Conservation (phyloP, 1,284 basidiomycete species). For the Rhodotorula glutinis region DNA sequence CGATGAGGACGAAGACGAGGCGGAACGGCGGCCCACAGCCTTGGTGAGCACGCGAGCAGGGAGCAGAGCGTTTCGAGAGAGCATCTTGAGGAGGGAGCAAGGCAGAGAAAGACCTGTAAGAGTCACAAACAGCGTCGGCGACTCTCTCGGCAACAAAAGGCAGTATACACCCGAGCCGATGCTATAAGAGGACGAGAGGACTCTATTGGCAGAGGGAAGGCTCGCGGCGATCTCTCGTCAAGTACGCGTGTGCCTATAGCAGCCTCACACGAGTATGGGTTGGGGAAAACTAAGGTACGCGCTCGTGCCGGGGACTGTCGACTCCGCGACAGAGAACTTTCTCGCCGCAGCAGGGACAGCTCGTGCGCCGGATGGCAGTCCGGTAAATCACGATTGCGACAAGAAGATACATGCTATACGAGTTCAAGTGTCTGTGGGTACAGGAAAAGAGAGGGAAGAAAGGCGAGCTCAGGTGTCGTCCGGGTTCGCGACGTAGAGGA, state of each 20-base stretch:
- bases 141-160: neutral
- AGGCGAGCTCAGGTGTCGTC: neutral
- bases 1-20: neutral
- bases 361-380: no score
- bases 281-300: no score
- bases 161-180: neutral
- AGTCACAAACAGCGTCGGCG: neutral
- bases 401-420: neutral
- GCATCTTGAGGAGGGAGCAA: neutral
- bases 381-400: no score
- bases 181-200: neutral
- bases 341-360: no score
- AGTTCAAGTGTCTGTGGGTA: conserved; percentile 12
- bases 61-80: neutral
- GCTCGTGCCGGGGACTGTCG: no score
- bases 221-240: neutral
- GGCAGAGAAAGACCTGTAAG: neutral
- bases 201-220: neutral
- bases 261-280: no score
- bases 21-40: neutral
- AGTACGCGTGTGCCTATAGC: neutral
- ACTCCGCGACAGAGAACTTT: no score
- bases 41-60: neutral
- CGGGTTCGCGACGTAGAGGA: conserved; percentile 34
- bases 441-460: no score